A percentile compares a stretch with the other conserved stretches of the same genome.
Conservation (phyloP, 768 basidiomycete genomes). For the Cubamyces sp. region DNA sequence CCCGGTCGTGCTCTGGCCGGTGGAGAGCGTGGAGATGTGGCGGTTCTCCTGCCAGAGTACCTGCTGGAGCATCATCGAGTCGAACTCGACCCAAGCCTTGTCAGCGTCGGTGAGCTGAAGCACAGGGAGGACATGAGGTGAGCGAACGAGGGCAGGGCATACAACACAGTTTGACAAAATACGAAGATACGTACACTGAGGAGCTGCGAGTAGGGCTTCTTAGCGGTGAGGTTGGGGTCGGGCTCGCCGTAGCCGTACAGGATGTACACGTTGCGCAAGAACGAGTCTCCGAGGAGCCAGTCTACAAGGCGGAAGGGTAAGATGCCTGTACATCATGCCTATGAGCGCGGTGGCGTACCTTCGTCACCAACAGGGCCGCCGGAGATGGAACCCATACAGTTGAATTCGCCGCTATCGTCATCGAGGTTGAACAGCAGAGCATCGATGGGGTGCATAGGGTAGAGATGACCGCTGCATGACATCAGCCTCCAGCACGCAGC, state of each 20-base stretch:
- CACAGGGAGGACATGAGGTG: no score
- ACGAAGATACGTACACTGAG: no score
- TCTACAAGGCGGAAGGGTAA: neutral
- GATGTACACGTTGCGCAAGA: conserved; percentile 30
- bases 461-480: conserved; percentile 2
- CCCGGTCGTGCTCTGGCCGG: no score
- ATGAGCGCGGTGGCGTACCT: neutral
- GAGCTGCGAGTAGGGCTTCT: no score
- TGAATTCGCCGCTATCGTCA: neutral
- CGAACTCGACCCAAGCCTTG: no score
- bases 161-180: no score
- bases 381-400: neutral
- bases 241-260: conserved; percentile 19
- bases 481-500: neutral
- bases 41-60: no score
- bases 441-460: conserved; percentile 10
- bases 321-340: neutral
- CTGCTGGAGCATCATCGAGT: no score
- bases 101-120: no score
- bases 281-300: conserved; percentile 28
- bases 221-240: no score
- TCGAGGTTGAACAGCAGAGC: neutral
- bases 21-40: no score
- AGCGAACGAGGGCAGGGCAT: no score
- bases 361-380: neutral